Evolutionary conservation across 140 eudicot species (phyloP).

Genomic region (Anethum foeniculum): DNA sequence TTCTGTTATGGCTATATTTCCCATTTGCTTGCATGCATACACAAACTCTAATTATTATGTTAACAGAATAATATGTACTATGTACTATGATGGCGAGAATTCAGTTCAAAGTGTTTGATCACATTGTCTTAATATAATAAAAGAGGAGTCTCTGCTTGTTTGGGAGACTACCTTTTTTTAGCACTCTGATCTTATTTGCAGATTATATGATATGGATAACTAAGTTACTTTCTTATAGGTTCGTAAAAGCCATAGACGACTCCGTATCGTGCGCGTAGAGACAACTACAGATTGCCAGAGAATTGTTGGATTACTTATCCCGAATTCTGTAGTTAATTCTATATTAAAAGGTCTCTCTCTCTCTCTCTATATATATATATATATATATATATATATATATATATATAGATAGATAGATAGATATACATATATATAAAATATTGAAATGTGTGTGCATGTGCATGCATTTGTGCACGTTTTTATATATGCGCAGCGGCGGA

Average conservation of each 20-base stretch:
- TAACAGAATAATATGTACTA: no score
- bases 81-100: background rate
- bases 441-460: background rate
- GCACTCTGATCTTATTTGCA: background rate
- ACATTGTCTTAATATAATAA: background rate
- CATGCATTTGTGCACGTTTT: background rate
- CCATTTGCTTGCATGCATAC: background rate
- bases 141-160: background rate
- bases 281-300: constrained; percentile 79
- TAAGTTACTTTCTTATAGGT: constrained; percentile 31
- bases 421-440: background rate
- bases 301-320: constrained; percentile 89
- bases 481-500: no score
- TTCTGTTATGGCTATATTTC: background rate
- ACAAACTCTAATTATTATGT: no score
- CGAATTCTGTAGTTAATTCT: constrained; percentile 70
- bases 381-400: no score
- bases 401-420: no score
- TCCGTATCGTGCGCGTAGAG: constrained; percentile 87
- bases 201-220: constrained; percentile 1
- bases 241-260: constrained; percentile 74
- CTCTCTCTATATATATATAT: background rate
- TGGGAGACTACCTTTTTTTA: background rate
- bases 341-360: constrained; percentile 64
- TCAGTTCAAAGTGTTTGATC: background rate